Conservation (phyloP, 176 grass and related monocot genomes). For the maize (Zea mays) region DNA sequence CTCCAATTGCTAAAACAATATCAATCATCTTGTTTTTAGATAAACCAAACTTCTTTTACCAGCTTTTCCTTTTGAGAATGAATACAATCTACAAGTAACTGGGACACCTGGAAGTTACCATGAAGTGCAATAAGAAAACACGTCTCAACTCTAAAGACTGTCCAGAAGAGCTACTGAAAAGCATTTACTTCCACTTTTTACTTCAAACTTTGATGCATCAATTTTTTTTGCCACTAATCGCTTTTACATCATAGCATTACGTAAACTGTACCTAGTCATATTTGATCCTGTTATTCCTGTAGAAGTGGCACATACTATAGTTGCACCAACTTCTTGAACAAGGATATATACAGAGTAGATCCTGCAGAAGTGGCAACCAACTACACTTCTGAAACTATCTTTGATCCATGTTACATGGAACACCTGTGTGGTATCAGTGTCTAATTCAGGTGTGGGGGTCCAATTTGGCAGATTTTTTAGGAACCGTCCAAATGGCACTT, state of each 20-base stretch:
- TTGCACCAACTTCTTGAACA: conserved; percentile 2
- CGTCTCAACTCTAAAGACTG: neutral
- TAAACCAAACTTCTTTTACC: neutral
- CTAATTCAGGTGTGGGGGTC: neutral
- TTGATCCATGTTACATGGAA: neutral
- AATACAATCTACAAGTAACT: conserved; percentile 7
- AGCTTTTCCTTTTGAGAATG: neutral
- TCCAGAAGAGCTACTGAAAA: neutral
- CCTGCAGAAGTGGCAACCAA: neutral
- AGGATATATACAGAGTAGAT: conserved; percentile 2
- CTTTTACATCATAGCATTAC: neutral
- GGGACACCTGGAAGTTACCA: neutral
- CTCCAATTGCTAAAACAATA: neutral
- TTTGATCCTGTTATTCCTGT: neutral
- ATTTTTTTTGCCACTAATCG: neutral
- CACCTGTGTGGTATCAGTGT: neutral
- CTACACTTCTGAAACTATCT: neutral
- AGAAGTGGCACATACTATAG: neutral
- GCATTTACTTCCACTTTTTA: neutral
- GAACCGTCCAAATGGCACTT: neutral
- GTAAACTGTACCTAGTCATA: neutral
- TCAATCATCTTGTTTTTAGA: neutral
- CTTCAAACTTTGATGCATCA: neutral
- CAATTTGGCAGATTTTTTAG: neutral
- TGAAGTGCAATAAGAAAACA: neutral